Conservation (phyloP, 306 rosid species). For the Gynostemma pentaphyllum region DNA sequence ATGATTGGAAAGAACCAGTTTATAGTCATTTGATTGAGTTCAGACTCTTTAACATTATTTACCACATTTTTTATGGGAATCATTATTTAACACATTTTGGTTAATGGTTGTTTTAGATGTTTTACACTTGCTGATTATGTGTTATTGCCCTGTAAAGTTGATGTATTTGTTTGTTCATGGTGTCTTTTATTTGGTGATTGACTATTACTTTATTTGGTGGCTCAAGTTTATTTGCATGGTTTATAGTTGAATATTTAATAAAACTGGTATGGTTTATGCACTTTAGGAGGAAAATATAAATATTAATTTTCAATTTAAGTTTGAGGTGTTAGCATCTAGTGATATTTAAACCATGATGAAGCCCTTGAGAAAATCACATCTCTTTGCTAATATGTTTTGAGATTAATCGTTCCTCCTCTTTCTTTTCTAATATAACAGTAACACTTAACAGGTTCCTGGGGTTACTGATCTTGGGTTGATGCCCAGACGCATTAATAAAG, state of each 20-base stretch:
- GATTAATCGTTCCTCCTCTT: not conserved
- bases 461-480: conserved; percentile 71
- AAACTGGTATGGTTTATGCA: not conserved
- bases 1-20: not conserved
- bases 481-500: conserved; percentile 68
- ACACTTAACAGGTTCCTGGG: conserved; percentile 75
- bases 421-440: not conserved
- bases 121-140: no score
- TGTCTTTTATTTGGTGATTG: not conserved
- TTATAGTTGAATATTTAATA: not conserved
- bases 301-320: no score
- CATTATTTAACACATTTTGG: no score
- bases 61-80: no score
- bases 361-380: not conserved
- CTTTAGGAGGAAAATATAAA: no score
- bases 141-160: no score
- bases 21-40: not conserved
- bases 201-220: not conserved
- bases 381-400: not conserved
- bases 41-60: no score
- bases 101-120: no score
- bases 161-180: no score
- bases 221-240: not conserved
- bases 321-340: no score
- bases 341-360: not conserved